Percentiles rank a stretch among this genome's conserved stretches.
Conservation (phyloP, 805 yeast genomes). For the Ogataea corticis region DNA sequence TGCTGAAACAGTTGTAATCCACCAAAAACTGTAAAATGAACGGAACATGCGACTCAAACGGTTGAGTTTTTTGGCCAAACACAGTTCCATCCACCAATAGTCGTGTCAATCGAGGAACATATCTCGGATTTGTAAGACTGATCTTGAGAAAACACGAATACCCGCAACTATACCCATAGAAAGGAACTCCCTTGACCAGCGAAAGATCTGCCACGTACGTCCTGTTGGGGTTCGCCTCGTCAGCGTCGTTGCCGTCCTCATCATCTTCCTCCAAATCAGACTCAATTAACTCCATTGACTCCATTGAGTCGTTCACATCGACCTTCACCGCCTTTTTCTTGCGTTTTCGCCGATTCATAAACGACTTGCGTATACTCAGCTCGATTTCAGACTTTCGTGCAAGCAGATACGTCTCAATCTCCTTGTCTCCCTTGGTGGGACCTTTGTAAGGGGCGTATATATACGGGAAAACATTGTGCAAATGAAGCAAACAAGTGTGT, state of each 20-base stretch:
- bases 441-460: slow-evolving; percentile 65
- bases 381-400: slow-evolving; percentile 48
- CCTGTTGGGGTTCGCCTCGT: slow-evolving; percentile 13
- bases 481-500: slow-evolving; percentile 60
- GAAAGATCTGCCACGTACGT: slow-evolving; percentile 59
- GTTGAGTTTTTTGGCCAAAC: slow-evolving; percentile 41
- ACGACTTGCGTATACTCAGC: slow-evolving; percentile 1
- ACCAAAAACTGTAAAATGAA: slow-evolving; percentile 72
- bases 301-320: background rate
- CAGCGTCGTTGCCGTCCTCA: slow-evolving; percentile 16
- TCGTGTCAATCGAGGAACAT: slow-evolving; percentile 52
- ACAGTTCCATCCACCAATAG: slow-evolving; percentile 46
- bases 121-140: slow-evolving; percentile 61
- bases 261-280: slow-evolving; percentile 4
- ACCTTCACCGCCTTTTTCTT: slow-evolving; percentile 10
- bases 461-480: slow-evolving; percentile 87
- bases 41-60: slow-evolving; percentile 82
- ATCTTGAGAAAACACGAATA: slow-evolving; percentile 68
- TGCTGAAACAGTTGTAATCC: slow-evolving; percentile 83
- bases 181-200: slow-evolving; percentile 72
- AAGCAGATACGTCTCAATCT: slow-evolving; percentile 37
- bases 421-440: slow-evolving; percentile 18
- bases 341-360: slow-evolving; percentile 6
- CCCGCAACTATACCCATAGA: slow-evolving; percentile 80
- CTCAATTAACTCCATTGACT: background rate